Evolutionary conservation across 2,329 filamentous ascomycete genomes (phyloP), one percentile per base, ranked within the genome.

Genomic region (Neonectria punicea): DNA sequence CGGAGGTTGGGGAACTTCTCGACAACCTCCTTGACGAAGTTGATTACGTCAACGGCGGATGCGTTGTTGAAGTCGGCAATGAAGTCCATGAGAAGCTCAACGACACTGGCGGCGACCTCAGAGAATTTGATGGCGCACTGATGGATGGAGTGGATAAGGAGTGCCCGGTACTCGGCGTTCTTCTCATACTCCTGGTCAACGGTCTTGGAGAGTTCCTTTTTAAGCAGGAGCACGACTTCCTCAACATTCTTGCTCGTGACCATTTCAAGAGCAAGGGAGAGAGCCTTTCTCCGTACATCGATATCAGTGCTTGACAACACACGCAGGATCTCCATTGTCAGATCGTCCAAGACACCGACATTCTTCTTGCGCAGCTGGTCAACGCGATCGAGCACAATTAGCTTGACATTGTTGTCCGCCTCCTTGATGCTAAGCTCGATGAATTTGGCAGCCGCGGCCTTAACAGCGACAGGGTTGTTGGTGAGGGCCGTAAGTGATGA

Each of bases 101-200:
- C 96, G 16, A 99, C 96, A 76, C 93, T 98, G 50, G 95, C 93
- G 28, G 96, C 96, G 67, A 99, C 95, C 80, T 99, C 95, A 11
- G 96, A 98, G 84, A 98, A 98, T 78, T 97, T 98, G 85, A 99
- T 98, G 73, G 96, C 96, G 80, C 96, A 98, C 79, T 97, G 94
- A 80, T 99, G 96, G 76, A 99, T 99, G 41, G 94, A 93, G 80
- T 98, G 94, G 72, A 99, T 98, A 67, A 99, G 87, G 9, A 99
- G 87, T 75, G 97, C 94, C 73, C 96, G 92, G 80, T 98, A 98
- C 80, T 97, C 94, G 77, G 89, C 90, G 81, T 97, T 97, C 89
- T 98, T 98, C 84, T 99, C 96, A 82, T 98, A 98, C 80, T 98
- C 94, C 80, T 98, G 94, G 75, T 99, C 94, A 47, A 98, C 93